phyloP scores from a whole-genome alignment of 2,329 filamentous ascomycete species.

The Cercospora nicotianae region DNA sequence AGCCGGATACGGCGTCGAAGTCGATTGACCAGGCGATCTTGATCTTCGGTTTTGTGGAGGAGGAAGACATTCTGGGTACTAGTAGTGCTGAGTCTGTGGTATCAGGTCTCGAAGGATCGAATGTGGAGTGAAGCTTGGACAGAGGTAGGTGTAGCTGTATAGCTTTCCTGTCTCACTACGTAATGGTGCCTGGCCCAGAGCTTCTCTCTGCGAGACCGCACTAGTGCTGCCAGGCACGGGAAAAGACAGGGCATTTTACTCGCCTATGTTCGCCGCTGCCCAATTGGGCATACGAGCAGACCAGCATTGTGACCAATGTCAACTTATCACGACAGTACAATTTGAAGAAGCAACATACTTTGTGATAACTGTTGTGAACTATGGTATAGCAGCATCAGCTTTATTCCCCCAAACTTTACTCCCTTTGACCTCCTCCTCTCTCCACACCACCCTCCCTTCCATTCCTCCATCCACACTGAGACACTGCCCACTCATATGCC shows the following conservation, averaged over 20 bases:
- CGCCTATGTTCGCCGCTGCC: slow-evolving; percentile 4
- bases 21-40: slow-evolving; percentile 49
- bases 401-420: slow-evolving; percentile 19
- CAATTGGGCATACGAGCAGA: neutral
- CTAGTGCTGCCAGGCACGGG: slow-evolving; percentile 7
- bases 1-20: slow-evolving; percentile 61
- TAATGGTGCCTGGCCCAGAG: slow-evolving; percentile 14
- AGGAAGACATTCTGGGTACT: neutral
- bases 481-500: slow-evolving; percentile 57
- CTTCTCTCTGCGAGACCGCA: slow-evolving; percentile 2
- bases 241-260: neutral
- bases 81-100: neutral
- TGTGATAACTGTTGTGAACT: neutral
- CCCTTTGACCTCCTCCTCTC: slow-evolving; percentile 43
- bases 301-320: neutral
- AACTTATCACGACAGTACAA: neutral
- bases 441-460: slow-evolving; percentile 54
- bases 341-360: no score
- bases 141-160: neutral
- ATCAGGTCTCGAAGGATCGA: neutral
- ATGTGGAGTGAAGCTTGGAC: slow-evolving; percentile 2
- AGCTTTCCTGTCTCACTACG: slow-evolving; percentile 1
- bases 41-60: slow-evolving; percentile 34
- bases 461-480: slow-evolving; percentile 54
- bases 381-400: slow-evolving; percentile 11